Conservation (phyloP, 768 basidiomycete genomes). For the Boletellus ananas region DNA sequence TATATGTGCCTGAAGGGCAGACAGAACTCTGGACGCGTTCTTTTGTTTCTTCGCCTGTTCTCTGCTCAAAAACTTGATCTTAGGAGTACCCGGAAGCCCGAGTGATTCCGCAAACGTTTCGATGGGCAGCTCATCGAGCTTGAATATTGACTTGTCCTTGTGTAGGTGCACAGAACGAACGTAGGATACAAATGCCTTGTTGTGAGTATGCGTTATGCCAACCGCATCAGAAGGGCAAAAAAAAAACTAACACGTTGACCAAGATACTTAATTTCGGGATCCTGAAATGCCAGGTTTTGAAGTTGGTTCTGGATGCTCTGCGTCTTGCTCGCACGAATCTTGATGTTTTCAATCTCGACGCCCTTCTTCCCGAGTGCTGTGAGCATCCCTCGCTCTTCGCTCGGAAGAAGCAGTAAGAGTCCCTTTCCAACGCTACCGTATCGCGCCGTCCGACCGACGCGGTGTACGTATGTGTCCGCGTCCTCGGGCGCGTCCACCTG, state of each 20-base stretch:
- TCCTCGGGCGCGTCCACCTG: constrained; percentile 97
- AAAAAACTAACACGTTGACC: constrained; percentile 73
- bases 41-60: constrained; percentile 73
- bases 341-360: constrained; percentile 73
- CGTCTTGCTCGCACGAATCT: constrained; percentile 84
- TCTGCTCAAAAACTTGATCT: constrained; percentile 79
- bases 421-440: constrained; percentile 90
- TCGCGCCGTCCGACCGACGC: constrained; percentile 92
- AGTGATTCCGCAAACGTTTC: constrained; percentile 85
- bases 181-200: constrained; percentile 92
- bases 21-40: constrained; percentile 56
- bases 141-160: constrained; percentile 92
- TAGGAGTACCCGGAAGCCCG: constrained; percentile 91
- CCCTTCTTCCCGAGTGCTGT: constrained; percentile 66
- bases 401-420: constrained; percentile 77
- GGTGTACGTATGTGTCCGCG: constrained; percentile 95
- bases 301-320: constrained; percentile 81
- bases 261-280: constrained; percentile 95
- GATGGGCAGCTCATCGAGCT: constrained; percentile 74
- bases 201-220: too few species aligned
- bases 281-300: constrained; percentile 90
- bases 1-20: constrained; percentile 33
- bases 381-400: constrained; percentile 91
- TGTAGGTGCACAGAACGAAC: constrained; percentile 89
- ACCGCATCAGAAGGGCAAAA: background rate